A percentile compares a stretch with the other conserved stretches of the same genome.
Conservation (phyloP, 495 filamentous ascomycete genomes). For the Neurospora tetraspora region DNA sequence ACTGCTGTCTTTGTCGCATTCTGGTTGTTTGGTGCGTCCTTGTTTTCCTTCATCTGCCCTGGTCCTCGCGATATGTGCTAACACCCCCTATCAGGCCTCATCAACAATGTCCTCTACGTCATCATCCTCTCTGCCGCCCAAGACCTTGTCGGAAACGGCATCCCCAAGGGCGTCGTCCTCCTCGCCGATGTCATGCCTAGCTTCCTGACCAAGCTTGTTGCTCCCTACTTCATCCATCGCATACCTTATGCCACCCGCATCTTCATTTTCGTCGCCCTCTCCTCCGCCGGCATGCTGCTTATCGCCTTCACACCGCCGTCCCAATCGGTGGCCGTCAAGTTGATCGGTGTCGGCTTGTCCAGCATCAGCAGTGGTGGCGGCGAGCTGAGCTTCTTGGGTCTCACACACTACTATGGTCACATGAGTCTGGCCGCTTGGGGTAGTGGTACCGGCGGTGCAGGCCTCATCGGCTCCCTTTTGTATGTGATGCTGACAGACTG, state of each 20-base stretch:
- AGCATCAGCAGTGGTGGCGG: slow-evolving; percentile 76
- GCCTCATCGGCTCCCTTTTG: slow-evolving; percentile 73
- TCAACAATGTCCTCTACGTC: slow-evolving; percentile 98
- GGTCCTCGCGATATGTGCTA: not conserved
- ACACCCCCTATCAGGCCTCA: slow-evolving; percentile 51
- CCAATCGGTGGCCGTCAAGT: slow-evolving; percentile 56
- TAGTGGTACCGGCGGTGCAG: slow-evolving; percentile 84
- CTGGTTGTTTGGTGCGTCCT: slow-evolving; percentile 74
- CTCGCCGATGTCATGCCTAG: slow-evolving; percentile 86
- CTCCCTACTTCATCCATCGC: slow-evolving; percentile 86
- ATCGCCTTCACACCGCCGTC: slow-evolving; percentile 67
- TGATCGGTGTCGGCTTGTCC: slow-evolving; percentile 76
- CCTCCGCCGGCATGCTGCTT: slow-evolving; percentile 74
- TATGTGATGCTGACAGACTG: slow-evolving; percentile 81
- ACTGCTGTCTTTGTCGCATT: slow-evolving; percentile 69
- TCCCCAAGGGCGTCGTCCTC: slow-evolving; percentile 86
- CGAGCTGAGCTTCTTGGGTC: slow-evolving; percentile 77
- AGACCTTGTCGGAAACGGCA: slow-evolving; percentile 73
- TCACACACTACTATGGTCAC: slow-evolving; percentile 91
- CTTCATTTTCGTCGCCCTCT: slow-evolving; percentile 59
- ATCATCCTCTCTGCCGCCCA: slow-evolving; percentile 93
- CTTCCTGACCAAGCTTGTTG: slow-evolving; percentile 76
- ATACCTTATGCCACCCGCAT: slow-evolving; percentile 73
- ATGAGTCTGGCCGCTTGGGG: slow-evolving; percentile 88
- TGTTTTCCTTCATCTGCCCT: not conserved